Evolutionary conservation across 2,329 filamentous ascomycete genomes (phyloP), one percentile per base, ranked within the genome.

Genomic region (Fusarium irregulare): DNA sequence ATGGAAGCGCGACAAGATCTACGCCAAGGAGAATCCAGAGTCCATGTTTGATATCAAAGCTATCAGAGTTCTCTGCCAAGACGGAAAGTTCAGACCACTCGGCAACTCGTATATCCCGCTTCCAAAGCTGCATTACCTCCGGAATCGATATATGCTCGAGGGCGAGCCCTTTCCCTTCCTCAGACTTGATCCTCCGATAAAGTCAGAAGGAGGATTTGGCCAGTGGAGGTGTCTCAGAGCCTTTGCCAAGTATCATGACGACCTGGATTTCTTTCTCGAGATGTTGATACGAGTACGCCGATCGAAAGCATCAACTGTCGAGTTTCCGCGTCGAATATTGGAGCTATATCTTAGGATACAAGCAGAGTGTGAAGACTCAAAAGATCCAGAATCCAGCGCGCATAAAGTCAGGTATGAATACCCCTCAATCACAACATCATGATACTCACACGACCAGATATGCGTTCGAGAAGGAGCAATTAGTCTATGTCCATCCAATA

Each of bases 281-380:
- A 71, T 74, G 56, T 41, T 74, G 54, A 58, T 62, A 28, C 53
- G 62, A 40, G 37, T 73, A 49, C 62, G 62, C 41, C 48, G 65
- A 20, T 50, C 62, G 12, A 74, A 73, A 7, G 53, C 56, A n/a
- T 34, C 44, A 4, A 66, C 60, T 6, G 67, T 74, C 45, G 62
- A 73, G 41, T 74, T 71, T 50, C 72, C 72, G 0, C 72, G 64
- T 20, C 65, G 72, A n/a, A 60, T 74, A 18, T 7, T 74, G 62
- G 72, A 74, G 21, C 58, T 74, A 4, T 74, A 74, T 46, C 70
- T 74, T 40, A 60, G 72, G 21, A 74, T 74, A 28, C 64, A 70
- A 42, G 72, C 72, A 30, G 64, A 69, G 45, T 73, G 70, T 12
- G 71, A 68, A 20, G 60, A 61, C 10, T 70, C 70, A 1, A 59